A percentile compares a stretch with the other conserved stretches of the same genome.
These are phyloP conservation scores for Chalaropsis thielavioides DNA, from an alignment of 2,329 filamentous ascomycete genomes.

Conservation along the genomic window DNA sequence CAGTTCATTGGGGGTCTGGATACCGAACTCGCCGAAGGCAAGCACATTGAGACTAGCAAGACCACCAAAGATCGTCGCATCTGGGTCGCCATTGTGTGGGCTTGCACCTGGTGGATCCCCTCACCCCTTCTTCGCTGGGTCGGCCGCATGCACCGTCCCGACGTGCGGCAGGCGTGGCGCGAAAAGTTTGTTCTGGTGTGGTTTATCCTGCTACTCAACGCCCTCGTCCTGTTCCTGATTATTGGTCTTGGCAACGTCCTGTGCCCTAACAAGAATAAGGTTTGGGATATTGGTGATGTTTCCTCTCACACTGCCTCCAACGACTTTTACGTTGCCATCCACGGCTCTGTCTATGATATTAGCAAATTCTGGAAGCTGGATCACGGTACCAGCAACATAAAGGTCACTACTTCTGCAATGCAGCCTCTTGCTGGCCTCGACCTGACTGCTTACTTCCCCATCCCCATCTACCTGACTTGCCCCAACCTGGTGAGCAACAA, in stretches of 20 bases:
- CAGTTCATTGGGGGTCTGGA: slow-evolving; percentile 58
- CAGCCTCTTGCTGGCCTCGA: slow-evolving; percentile 60
- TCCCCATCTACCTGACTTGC: slow-evolving; percentile 63
- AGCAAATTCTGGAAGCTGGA: slow-evolving; percentile 72
- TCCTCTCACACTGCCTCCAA: slow-evolving; percentile 51
- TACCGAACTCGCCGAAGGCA: slow-evolving; percentile 61
- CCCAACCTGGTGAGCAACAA: slow-evolving; percentile 51
- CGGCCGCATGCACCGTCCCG: slow-evolving; percentile 91
- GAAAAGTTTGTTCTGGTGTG: slow-evolving; percentile 79
- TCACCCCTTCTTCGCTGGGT: slow-evolving; percentile 66
- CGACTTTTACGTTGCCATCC: slow-evolving; percentile 78
- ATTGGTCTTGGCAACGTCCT: slow-evolving; percentile 69
- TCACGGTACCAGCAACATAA: slow-evolving; percentile 59
- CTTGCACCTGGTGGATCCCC: slow-evolving; percentile 84
- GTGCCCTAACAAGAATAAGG: slow-evolving; percentile 86
- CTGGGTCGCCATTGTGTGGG: slow-evolving; percentile 77
- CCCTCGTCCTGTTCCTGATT: slow-evolving; percentile 77
- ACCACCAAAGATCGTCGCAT: slow-evolving; percentile 49
- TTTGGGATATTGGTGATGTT: slow-evolving; percentile 62
- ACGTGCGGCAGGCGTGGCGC: slow-evolving; percentile 93
- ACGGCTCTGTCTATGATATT: slow-evolving; percentile 83
- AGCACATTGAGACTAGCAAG: slow-evolving; percentile 56
- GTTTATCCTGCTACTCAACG: slow-evolving; percentile 72
- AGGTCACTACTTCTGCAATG: slow-evolving; percentile 54
- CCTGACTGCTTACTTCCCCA: slow-evolving; percentile 72